A percentile compares a stretch with the other conserved stretches of the same genome.
Conservation (phyloP, 1,284 basidiomycete genomes). For the Ustilago bromivora region DNA sequence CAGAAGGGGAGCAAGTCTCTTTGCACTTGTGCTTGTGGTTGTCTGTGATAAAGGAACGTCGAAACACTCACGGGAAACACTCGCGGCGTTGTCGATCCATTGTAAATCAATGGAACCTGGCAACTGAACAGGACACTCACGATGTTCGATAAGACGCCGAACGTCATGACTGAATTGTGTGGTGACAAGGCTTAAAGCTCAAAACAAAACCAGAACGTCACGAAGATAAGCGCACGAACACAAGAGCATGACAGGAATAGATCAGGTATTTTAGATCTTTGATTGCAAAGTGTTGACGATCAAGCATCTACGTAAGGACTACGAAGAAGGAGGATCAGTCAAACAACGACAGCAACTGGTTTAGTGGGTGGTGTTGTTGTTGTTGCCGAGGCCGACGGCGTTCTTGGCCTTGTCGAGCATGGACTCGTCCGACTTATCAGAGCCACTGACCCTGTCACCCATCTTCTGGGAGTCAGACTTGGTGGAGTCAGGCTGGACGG, state of each 20-base stretch:
- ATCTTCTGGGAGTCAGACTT: conserved; percentile 70
- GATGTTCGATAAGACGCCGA: no score
- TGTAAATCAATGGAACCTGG: no score
- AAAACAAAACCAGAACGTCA: no score
- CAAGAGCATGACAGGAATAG: not conserved
- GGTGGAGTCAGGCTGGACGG: conserved; percentile 70
- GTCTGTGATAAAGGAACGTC: no score
- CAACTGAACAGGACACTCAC: no score
- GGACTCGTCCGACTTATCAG: conserved; percentile 52
- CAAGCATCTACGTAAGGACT: not conserved
- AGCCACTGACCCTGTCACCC: conserved; percentile 74
- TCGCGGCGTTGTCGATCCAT: no score
- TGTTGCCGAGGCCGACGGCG: conserved; percentile 53
- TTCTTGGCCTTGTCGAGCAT: conserved; percentile 60
- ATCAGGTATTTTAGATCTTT: conserved; percentile 10
- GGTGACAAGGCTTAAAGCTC: no score
- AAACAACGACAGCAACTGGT: not conserved
- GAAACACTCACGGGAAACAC: no score
- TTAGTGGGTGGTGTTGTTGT: conserved; percentile 36
- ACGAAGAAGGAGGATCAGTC: not conserved
- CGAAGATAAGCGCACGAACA: not conserved
- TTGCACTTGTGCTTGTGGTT: no score
- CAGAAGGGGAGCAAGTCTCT: no score
- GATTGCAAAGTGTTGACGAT: conserved; percentile 23
- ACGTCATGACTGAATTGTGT: no score